Conservation (phyloP, 2,329 filamentous ascomycete species). For the Botryotinia calthae region DNA sequence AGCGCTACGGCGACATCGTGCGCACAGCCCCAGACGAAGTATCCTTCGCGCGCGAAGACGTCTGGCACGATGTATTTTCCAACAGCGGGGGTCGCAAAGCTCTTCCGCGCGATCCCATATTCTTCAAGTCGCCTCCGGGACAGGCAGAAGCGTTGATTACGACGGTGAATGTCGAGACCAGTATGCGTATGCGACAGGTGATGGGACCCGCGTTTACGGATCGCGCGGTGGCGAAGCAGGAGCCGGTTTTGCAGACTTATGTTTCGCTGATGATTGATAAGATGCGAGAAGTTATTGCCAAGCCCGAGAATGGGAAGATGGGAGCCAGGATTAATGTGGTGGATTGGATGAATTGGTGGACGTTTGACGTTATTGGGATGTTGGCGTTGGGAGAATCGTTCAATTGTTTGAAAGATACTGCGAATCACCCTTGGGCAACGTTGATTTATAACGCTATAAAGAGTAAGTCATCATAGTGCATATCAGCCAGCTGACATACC, state of each 20-base stretch:
- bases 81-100: not conserved
- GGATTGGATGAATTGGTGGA: slow-evolving; percentile 8
- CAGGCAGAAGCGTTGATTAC: not conserved
- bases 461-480: not conserved
- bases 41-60: slow-evolving; percentile 15
- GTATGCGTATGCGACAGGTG: not conserved
- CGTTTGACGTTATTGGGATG: not conserved
- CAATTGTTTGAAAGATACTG: not conserved
- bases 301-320: not conserved
- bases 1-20: slow-evolving; percentile 25
- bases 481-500: fast-evolving
- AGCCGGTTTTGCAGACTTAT: not conserved
- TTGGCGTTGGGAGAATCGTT: not conserved
- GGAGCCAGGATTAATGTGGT: not conserved
- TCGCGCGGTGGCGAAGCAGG: not conserved
- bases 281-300: not conserved
- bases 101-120: not conserved
- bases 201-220: not conserved
- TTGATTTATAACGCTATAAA: not conserved
- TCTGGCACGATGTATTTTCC: slow-evolving; percentile 33
- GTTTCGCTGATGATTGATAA: not conserved
- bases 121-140: not conserved
- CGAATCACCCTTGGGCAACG: not conserved
- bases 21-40: slow-evolving; percentile 26
- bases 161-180: not conserved